phyloP scores from a whole-genome alignment of 768 basidiomycete genomes.

The Sarcodon sp. region DNA sequence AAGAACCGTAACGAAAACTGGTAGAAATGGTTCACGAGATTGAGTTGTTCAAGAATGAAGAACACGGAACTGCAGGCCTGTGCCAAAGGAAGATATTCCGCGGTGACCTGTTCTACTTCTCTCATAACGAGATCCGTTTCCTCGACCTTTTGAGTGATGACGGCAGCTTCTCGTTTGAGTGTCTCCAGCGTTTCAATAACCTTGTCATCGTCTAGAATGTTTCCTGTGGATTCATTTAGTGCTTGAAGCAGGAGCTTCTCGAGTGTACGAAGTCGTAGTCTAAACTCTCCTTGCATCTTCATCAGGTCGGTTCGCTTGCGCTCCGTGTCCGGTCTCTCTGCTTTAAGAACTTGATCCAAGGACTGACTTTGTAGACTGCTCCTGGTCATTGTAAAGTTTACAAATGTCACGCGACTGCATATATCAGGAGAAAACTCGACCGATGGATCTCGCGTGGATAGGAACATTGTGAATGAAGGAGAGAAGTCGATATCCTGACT shows the following conservation, averaged over 20 bases:
- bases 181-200: conserved; percentile 95
- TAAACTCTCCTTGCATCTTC: conserved; percentile 98
- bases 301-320: conserved; percentile 91
- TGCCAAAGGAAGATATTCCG: conserved; percentile 88
- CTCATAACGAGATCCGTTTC: conserved; percentile 94
- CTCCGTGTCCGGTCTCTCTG: conserved; percentile 94
- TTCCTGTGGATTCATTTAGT: conserved; percentile 91
- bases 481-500: conserved; percentile 99
- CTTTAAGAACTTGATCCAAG: conserved; percentile 91
- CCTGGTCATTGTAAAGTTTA: conserved; percentile 97
- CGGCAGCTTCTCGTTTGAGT: conserved; percentile 90
- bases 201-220: conserved; percentile 97
- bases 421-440: conserved; percentile 98
- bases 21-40: conserved; percentile 94
- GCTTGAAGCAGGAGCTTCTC: conserved; percentile 91
- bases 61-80: conserved; percentile 94
- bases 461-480: conserved; percentile 99
- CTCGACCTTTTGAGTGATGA: conserved; percentile 90
- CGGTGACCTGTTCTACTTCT: conserved; percentile 92
- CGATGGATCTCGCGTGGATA: conserved; percentile 93
- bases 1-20: conserved; percentile 97
- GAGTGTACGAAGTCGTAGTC: conserved; percentile 79
- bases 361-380: conserved; percentile 98
- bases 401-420: conserved; percentile 92
- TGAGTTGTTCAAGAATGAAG: conserved; percentile 93